Base-by-base conservation (phyloP, 148 eudicot species). In the Spergularia marina region DNA sequence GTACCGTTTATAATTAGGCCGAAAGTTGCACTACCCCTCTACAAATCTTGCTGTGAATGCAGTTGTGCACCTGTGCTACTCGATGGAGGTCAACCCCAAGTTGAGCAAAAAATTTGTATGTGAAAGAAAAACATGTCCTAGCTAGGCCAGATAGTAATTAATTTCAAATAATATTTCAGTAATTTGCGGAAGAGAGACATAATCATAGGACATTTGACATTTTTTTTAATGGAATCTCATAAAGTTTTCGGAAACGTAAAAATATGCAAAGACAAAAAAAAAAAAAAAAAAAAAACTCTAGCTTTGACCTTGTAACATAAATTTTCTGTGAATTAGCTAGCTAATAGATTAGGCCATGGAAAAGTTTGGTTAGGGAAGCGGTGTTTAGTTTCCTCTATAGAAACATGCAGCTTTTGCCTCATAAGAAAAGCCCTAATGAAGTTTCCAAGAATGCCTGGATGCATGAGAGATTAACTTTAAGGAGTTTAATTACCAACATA, bases 341-440 rank as follows among this genome's bases (percentile, higher is more conserved):
- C 76, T 30, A 30, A 30, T 73, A 60, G 23, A 60, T 16, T 63
- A 63, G 70, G 60, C 9, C 69, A 66, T 64, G 71, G 71, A 72
- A 72, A 21, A 77, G 53, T 60, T 41, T 58, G 6, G 7, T 67
- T 72, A 30, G 57, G 53, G 41, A 77, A 64, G 6, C n/a, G 54
- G 53, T 34, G 23, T 71, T 47, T 66, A 47, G 75, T 44, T 47
- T 69, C 36, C 66, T 66, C 57, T 72, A 68, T 30, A 60, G 56
- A 78, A 56, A 44, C 56, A 64, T 65, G 25, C 51, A 78, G 63
- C 36, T 30, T 72, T 65, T 65, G 52, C 30, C 56, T 59, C 56
- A 54, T 65, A 75, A 75, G 71, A 65, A 63, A 63, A 4, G 52
- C 2, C 36, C 16, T 62, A 10, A 34, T 54, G 72, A 72, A 68